These are phyloP conservation scores for Colletotrichum horii DNA, from an alignment of 2,329 filamentous ascomycete genomes.

Conservation along the genomic window DNA sequence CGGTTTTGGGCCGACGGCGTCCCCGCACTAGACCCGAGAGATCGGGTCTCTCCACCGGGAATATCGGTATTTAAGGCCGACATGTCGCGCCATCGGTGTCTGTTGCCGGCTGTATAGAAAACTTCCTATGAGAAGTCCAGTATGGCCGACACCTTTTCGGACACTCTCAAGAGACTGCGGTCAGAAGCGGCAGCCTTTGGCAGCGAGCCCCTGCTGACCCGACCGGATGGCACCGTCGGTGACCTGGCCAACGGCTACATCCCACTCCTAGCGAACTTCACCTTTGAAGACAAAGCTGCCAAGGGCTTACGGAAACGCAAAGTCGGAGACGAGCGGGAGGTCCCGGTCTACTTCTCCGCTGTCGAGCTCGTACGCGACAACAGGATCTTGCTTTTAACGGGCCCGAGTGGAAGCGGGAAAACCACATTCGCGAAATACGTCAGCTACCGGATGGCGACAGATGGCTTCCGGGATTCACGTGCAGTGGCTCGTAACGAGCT, in stretches of 20 bases:
- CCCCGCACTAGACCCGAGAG: not conserved
- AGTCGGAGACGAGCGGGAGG: not conserved
- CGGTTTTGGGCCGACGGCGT: not conserved
- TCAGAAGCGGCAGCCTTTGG: not conserved
- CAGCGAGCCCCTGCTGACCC: not conserved
- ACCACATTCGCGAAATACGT: conserved; percentile 2
- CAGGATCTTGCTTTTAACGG: not conserved
- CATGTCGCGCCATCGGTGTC: not conserved
- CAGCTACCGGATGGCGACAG: not conserved
- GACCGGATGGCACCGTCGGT: not conserved
- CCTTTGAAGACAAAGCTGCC: conserved; percentile 1
- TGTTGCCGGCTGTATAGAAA: not conserved
- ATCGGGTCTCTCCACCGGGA: not conserved
- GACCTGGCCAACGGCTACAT: not conserved
- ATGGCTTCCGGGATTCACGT: accelerated
- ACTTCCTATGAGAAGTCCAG: not conserved
- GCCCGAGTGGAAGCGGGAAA: not conserved
- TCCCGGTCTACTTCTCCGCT: not conserved
- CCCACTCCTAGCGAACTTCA: not conserved
- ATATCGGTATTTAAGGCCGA: not conserved
- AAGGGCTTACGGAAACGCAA: not conserved
- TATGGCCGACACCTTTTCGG: not conserved
- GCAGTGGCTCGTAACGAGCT: not conserved
- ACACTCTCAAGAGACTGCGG: not conserved
- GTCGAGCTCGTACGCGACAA: not conserved